phyloP scores from a whole-genome alignment of 768 basidiomycete genomes.

The Boletus rex-veris region DNA sequence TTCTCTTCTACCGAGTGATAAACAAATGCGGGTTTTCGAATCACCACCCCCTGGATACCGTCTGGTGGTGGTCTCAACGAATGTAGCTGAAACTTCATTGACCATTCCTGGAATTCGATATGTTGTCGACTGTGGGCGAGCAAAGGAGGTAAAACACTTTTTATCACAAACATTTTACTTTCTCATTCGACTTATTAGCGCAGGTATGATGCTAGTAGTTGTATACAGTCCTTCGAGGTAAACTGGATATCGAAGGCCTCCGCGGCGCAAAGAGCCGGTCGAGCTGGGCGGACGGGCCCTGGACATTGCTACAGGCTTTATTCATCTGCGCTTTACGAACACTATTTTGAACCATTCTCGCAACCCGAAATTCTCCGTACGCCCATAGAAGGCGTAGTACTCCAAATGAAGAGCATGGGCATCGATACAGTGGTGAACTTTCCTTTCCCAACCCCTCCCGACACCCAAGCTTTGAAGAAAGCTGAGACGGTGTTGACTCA shows the following conservation, averaged over 20 bases:
- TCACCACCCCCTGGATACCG: slow-evolving; percentile 77
- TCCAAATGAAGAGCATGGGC: slow-evolving; percentile 99
- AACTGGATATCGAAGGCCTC: slow-evolving; percentile 96
- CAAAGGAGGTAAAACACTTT: slow-evolving; percentile 69
- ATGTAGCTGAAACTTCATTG: slow-evolving; percentile 94
- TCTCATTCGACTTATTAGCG: slow-evolving; percentile 45
- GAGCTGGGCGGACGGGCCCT: slow-evolving; percentile 96
- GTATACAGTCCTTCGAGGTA: slow-evolving; percentile 90
- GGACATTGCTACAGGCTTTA: slow-evolving; percentile 98
- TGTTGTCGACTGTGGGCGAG: slow-evolving; percentile 94
- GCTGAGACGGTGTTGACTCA: slow-evolving; percentile 79
- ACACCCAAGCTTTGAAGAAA: slow-evolving; percentile 65
- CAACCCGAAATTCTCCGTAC: slow-evolving; percentile 91
- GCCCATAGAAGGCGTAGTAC: slow-evolving; percentile 93
- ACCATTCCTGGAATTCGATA: slow-evolving; percentile 97
- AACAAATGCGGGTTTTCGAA: slow-evolving; percentile 92
- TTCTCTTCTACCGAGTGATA: slow-evolving; percentile 87
- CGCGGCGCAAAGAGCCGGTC: slow-evolving; percentile 89
- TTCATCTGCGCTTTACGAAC: slow-evolving; percentile 91
- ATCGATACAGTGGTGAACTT: slow-evolving; percentile 96
- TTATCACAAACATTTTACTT: neutral
- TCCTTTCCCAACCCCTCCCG: slow-evolving; percentile 96
- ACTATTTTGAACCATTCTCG: slow-evolving; percentile 85
- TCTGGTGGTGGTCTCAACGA: slow-evolving; percentile 92
- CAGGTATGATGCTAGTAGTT: slow-evolving; percentile 72